Conservation (phyloP, 768 basidiomycete genomes). For the Pleurotus citrinopileatus region DNA sequence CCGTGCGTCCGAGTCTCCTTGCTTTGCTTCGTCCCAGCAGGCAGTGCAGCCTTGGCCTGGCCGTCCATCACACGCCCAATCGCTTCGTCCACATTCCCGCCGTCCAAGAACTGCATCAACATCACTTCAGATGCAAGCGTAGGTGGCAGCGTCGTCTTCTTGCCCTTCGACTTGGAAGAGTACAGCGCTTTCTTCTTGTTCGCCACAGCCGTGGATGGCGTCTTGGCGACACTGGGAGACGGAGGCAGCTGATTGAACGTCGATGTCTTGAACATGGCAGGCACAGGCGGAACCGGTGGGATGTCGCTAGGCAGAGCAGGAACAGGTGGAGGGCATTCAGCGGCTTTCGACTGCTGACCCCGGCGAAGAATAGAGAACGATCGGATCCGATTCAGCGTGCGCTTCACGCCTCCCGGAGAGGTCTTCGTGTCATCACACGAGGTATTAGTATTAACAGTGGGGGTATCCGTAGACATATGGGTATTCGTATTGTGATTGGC, state of each 20-base stretch:
- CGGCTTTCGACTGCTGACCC: constrained; percentile 23
- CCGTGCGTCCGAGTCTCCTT: not conserved
- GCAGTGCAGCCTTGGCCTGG: constrained; percentile 45
- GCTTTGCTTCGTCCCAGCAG: constrained; percentile 9
- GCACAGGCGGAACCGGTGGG: constrained; percentile 20
- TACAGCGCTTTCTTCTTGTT: constrained; percentile 47
- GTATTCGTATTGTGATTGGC: constrained; percentile 20
- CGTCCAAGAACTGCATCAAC: constrained; percentile 67
- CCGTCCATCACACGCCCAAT: constrained; percentile 51
- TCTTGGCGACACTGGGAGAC: constrained; percentile 15
- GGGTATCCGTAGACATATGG: constrained; percentile 6
- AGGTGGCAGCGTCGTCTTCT: constrained; percentile 30
- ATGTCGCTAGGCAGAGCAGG: constrained; percentile 21
- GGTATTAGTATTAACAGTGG: constrained; percentile 10
- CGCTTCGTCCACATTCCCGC: constrained; percentile 56
- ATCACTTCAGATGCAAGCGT: constrained; percentile 61
- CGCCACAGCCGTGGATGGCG: constrained; percentile 27
- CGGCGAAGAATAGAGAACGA: constrained; percentile 46
- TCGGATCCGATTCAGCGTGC: constrained; percentile 40
- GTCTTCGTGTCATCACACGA: constrained; percentile 13
- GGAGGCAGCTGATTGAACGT: constrained; percentile 20
- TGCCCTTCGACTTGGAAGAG: constrained; percentile 15
- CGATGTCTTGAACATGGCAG: constrained; percentile 11
- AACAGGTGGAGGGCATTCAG: constrained; percentile 28
- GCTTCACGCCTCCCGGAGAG: constrained; percentile 14